phyloP scores from a whole-genome alignment of 108 stramenopile genomes.

The Conticribra guillardii region DNA sequence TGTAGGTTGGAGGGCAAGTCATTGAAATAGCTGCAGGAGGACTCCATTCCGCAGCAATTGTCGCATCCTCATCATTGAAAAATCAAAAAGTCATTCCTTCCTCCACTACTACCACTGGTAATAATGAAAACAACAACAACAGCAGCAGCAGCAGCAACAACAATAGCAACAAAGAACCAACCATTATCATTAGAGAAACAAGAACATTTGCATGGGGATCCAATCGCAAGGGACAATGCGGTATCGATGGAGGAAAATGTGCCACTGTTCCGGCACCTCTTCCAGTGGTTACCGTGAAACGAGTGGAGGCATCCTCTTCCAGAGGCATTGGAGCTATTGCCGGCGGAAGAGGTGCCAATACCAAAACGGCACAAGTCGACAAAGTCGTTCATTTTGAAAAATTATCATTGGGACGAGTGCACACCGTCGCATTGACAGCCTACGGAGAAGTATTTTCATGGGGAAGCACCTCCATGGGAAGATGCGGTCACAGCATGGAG shows the following conservation, averaged over 20 bases:
- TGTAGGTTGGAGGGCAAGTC: slow-evolving; percentile 58
- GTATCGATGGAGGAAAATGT: slow-evolving; percentile 53
- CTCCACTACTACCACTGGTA: neutral
- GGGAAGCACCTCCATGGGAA: slow-evolving; percentile 78
- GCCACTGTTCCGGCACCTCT: slow-evolving; percentile 54
- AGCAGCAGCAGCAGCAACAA: neutral
- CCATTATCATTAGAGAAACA: slow-evolving; percentile 49
- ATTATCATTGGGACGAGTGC: slow-evolving; percentile 66
- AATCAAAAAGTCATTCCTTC: slow-evolving; percentile 1
- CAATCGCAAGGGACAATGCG: slow-evolving; percentile 81
- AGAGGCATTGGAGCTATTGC: slow-evolving; percentile 7
- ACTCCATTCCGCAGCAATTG: slow-evolving; percentile 75
- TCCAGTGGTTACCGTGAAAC: slow-evolving; percentile 43
- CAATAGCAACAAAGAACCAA: neutral
- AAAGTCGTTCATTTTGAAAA: slow-evolving; percentile 57
- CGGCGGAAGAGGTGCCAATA: slow-evolving; percentile 1
- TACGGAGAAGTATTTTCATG: slow-evolving; percentile 80
- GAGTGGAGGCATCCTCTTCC: slow-evolving; percentile 19
- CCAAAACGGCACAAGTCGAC: slow-evolving; percentile 18
- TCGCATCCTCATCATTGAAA: slow-evolving; percentile 25
- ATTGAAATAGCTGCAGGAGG: slow-evolving; percentile 70
- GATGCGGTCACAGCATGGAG: slow-evolving; percentile 62
- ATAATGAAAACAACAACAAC: neutral
- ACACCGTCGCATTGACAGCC: slow-evolving; percentile 69
- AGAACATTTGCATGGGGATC: slow-evolving; percentile 72